Base-by-base conservation (phyloP, 169 alveolate genomes). In the Eimeria tenella region DNA sequence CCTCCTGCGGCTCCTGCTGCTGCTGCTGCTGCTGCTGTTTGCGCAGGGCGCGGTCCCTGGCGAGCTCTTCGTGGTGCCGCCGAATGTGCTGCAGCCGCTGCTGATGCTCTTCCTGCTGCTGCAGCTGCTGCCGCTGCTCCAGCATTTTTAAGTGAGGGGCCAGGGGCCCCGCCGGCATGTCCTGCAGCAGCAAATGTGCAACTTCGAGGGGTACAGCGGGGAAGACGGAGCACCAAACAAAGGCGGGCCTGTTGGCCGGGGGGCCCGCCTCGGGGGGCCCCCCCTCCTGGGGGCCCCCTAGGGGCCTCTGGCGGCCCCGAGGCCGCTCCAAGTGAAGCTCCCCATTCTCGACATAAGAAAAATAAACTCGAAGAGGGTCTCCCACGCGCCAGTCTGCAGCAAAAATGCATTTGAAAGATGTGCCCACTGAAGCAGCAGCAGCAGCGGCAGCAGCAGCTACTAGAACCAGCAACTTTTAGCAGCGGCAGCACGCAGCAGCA, bases 71-170 rank as follows among this genome's bases (percentile, higher is more conserved):
- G 49, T 79, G 73, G 71, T 79, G 71, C 7, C 88, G 60, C 42
- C n/a, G 88, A 21, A 55, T 79, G 50, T 52, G 88, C 56, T 55
- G 65, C 49, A 79, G 31, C 88, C 50, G 71, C 53, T 79, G 88
- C 73, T 79, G 71, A 49, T 79, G 88, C 88, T 79, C 88, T 23
- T 79, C 88, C 73, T 79, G 88, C 88, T 55, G 88, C 21, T 79
- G 50, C 53, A 53, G 71, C 23, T n/a, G 65, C 70, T 79, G 88
- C 73, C 88, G 88, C 70, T 79, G 88, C 73, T 79, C 88, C 53
- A 53, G 53, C 52, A 79, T 19, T 13, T 53, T 42, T 11, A 79
- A 52, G 88, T n/a, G n/a, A n/a, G 88, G 88, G n/a, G 88, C 88
- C 31, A 79, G 88, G 11, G 49, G 88, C 65, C 63, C 63, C 13